Evolutionary conservation across 2,329 filamentous ascomycete species (phyloP), one percentile per base, ranked within the genome.

Genomic region (Ophiostoma sp.): DNA sequence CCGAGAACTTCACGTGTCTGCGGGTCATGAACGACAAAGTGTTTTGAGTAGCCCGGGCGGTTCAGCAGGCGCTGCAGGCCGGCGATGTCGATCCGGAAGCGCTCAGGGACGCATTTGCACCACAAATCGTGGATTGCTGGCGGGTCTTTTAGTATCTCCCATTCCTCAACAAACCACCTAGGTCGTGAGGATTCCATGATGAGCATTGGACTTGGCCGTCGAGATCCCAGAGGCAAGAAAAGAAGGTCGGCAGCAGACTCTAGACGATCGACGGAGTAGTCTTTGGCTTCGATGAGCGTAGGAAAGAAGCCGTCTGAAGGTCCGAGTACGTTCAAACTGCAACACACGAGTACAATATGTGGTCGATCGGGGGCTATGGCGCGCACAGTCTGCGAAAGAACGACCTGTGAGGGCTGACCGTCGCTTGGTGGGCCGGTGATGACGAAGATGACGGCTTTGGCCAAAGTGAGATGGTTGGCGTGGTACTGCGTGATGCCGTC

Each of bases 401-500:
- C 78, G 19, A 87, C 80, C 76, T 90, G 88, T 9, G 87, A 85
- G 19, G 82, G 80, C 74, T 89, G 85, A 6, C 85, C 84, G 15
- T 81, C 76, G n/a, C 79, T 78, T 3, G 84, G 82, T 50, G 83
- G 82, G 1, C 85, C 85, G 3, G 86, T 87, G 55, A 90, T 84
- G 73, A 93, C 87, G 73, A 92, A 88, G 17, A 93, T 80, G 48
- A 92, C 83, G 1, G 85, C 85, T 64, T 85, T 86, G 3, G 90
- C 89, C 72, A 87, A 83, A 73, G 85, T 86, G 71, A 93, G 86
- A 77, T 92, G 92, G 70, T 85, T 86, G 68, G 86, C 82, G 80
- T 94, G 90, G 61, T 88, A 86, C 28, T 85, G 84, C 2, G 89
- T 92, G 79, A 93, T 89, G 57, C 91, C 91, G 73, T 85, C 81